These are phyloP conservation scores for Spizellomyces sp. DNA, from an alignment of 192 early-diverging fungal species.

Conservation along the genomic window DNA sequence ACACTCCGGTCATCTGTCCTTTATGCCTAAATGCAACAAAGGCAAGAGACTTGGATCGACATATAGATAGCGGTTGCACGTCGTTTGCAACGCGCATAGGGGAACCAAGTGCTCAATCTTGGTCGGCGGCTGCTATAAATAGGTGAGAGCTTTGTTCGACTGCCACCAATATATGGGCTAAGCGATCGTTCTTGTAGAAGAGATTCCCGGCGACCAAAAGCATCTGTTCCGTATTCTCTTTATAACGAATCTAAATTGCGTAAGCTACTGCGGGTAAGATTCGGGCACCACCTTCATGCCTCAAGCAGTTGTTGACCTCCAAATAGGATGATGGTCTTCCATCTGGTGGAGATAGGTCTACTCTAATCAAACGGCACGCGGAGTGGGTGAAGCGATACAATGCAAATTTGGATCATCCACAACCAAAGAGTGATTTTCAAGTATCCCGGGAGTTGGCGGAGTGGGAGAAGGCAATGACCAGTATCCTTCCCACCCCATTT, in stretches of 20 bases:
- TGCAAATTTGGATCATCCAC: slow-evolving; percentile 27
- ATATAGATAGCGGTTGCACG: slow-evolving; percentile 39
- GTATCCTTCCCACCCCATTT: slow-evolving; percentile 2
- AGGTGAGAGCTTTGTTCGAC: neutral
- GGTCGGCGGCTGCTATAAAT: neutral
- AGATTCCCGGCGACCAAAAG: slow-evolving; percentile 1
- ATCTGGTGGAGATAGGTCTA: slow-evolving; percentile 8
- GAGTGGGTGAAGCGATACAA: slow-evolving; percentile 34
- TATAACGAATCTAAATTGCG: slow-evolving; percentile 15
- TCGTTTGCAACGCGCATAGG: neutral
- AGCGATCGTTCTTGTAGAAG: neutral
- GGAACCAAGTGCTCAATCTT: neutral
- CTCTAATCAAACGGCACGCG: slow-evolving; percentile 17
- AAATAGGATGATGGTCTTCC: slow-evolving; percentile 19
- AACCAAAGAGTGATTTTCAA: neutral
- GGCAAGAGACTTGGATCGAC: slow-evolving; percentile 32
- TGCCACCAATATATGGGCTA: neutral
- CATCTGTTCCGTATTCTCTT: slow-evolving; percentile 15
- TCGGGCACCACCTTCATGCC: neutral
- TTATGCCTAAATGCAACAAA: slow-evolving; percentile 34
- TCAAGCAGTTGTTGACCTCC: neutral
- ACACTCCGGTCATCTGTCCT: slow-evolving; percentile 37
- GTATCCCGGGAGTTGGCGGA: slow-evolving; percentile 19
- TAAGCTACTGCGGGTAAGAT: slow-evolving; percentile 17
- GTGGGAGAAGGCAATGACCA: slow-evolving; percentile 19